Base-by-base conservation (phyloP, 2,329 filamentous ascomycete species). In the Hymenotorrendiella dingleyae region DNA sequence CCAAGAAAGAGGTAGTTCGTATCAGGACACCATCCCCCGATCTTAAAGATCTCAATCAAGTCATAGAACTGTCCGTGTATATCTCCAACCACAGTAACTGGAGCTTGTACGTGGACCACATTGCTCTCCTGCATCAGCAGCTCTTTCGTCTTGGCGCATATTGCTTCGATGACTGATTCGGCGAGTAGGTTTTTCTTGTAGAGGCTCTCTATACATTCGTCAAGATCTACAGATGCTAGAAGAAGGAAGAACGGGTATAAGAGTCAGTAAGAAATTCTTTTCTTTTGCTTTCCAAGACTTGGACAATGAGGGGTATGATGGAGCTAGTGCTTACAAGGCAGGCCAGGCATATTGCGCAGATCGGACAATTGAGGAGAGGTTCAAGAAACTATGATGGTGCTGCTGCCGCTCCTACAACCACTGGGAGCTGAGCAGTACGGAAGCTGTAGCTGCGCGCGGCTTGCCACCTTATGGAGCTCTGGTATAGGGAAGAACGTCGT, bases 121-220 rank as follows among this genome's bases (percentile, higher is more conserved):
- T 98, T 98, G 77, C 91, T 97, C 79, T 98, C 93, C 63, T 94
- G 91, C 93, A 98, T 98, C 56, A 98, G 77, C 56, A 98, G 75
- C 72, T 98, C 93, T 64, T 98, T 98, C 17, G 94, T 93, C 67
- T 98, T 98, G 66, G 93, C 90, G 71, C 93, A 98, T 80, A 98
- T 91, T 60, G 93, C 93, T 71, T 98, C 93, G 67, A 98, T 91
- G 54, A 98, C 90, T 30, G 91, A 95, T 68, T 98, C 93, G 59
- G 93, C 90, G 46, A 98, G 80, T 47, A 98, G 79, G 66, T 97
- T 93, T 65, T 95, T 96, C 63, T 93, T 91, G 70, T 97, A 97
- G 41, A 98, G 79, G 55, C 91, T 85, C 64, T 87, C 82, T 69
- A 98, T 97, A 70, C 93, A 98, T 77, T 97, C 89, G 72, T 98